Conservation (phyloP, 495 filamentous ascomycete species). For the Podospora pseudoanserina region DNA sequence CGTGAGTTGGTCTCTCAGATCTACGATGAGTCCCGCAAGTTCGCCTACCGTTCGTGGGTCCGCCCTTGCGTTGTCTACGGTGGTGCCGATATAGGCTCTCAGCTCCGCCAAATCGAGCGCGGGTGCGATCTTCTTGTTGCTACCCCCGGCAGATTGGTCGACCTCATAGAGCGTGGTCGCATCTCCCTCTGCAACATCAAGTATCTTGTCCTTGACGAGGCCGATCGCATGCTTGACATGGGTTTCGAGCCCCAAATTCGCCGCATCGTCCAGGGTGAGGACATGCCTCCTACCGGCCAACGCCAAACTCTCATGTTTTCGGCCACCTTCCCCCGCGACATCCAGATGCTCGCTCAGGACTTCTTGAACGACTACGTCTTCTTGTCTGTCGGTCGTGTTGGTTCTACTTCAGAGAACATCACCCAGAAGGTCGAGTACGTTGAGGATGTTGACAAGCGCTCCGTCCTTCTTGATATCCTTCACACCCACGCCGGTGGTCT, state of each 20-base stretch:
- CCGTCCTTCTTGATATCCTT: slow-evolving; percentile 92
- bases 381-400: slow-evolving; percentile 96
- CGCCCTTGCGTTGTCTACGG: slow-evolving; percentile 97
- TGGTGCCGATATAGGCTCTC: slow-evolving; percentile 95
- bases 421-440: slow-evolving; percentile 99
- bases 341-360: slow-evolving; percentile 96
- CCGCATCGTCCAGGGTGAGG: slow-evolving; percentile 94
- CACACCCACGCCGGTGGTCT: slow-evolving; percentile 90
- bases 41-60: slow-evolving; percentile 98
- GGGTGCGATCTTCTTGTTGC: slow-evolving; percentile 97
- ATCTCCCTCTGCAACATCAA: slow-evolving; percentile 97
- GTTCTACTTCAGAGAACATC: slow-evolving; percentile 99
- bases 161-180: slow-evolving; percentile 96
- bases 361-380: slow-evolving; percentile 99
- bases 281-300: slow-evolving; percentile 81
- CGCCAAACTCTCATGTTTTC: slow-evolving; percentile 99
- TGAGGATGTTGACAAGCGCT: slow-evolving; percentile 95
- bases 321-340: slow-evolving; percentile 96
- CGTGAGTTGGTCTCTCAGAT: slow-evolving; percentile 98
- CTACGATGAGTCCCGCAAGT: slow-evolving; percentile 95
- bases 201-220: slow-evolving; percentile 98
- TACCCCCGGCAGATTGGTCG: slow-evolving; percentile 93
- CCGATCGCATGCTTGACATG: slow-evolving; percentile 99
- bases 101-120: slow-evolving; percentile 95
- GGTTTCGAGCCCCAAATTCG: slow-evolving; percentile 99